These are phyloP conservation scores for Trichoderma sp. DNA, from an alignment of 2,329 filamentous ascomycete genomes.

Conservation along the genomic window DNA sequence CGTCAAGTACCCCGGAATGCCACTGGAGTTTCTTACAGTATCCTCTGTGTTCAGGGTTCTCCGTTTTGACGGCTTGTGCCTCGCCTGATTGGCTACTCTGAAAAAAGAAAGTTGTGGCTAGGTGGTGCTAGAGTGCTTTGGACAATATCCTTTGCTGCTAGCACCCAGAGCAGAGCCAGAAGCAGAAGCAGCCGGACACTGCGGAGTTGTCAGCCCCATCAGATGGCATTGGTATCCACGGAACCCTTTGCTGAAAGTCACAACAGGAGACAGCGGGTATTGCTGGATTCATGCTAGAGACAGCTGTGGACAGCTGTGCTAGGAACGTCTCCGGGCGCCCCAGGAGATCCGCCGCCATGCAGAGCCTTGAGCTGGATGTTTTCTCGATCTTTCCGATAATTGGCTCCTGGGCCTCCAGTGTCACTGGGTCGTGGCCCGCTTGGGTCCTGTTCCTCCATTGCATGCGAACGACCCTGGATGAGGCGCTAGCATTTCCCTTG, in stretches of 20 bases:
- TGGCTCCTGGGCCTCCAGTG: constrained; percentile 33
- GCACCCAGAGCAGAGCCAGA: not conserved
- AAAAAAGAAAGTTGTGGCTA: constrained; percentile 17
- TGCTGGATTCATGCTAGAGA: not conserved
- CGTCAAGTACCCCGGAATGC: not conserved
- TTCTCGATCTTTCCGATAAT: constrained; percentile 45
- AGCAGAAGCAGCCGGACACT: constrained; percentile 10
- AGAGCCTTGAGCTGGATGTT: constrained; percentile 2
- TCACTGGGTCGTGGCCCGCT: not conserved
- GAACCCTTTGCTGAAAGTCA: not conserved
- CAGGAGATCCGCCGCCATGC: constrained; percentile 24
- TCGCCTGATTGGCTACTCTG: not conserved
- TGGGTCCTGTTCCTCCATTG: constrained; percentile 31
- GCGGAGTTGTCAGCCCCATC: constrained; percentile 5
- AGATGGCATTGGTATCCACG: not conserved
- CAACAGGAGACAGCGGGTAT: not conserved
- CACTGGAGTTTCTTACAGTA: not conserved
- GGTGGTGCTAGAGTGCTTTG: not conserved
- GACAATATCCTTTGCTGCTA: not conserved
- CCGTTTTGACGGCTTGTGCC: not conserved
- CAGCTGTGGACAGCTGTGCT: constrained; percentile 4
- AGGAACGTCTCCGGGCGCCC: constrained; percentile 25
- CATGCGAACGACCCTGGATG: constrained; percentile 38
- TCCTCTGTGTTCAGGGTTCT: not conserved
- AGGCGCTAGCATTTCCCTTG: constrained; percentile 33